These are phyloP conservation scores for Cutaneotrichosporon cavernicola DNA, from an alignment of 1,284 basidiomycete genomes.

Conservation along the genomic window DNA sequence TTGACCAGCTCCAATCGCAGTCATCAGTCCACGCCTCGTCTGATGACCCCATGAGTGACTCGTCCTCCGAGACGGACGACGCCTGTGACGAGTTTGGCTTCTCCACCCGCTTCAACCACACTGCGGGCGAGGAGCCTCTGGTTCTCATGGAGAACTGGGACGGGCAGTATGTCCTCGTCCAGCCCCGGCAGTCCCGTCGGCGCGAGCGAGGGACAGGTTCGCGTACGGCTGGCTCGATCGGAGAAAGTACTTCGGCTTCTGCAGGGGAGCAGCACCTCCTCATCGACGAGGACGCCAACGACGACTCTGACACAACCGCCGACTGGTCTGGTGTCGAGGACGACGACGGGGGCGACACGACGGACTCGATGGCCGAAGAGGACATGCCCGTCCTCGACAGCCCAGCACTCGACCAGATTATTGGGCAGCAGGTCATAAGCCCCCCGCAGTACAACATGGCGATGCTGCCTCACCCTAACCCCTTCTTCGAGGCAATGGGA, in stretches of 20 bases:
- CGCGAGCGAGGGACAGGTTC: constrained; percentile 27
- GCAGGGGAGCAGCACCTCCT: constrained; percentile 41
- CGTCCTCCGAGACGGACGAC: constrained; percentile 35
- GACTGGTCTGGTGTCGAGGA: constrained; percentile 43
- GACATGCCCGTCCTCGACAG: constrained; percentile 51
- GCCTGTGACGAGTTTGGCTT: constrained; percentile 51
- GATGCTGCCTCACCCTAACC: constrained; percentile 9
- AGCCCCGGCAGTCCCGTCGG: constrained; percentile 38
- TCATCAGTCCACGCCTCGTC: constrained; percentile 42
- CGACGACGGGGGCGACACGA: constrained; percentile 47
- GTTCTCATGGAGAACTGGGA: constrained; percentile 53
- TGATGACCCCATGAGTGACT: constrained; percentile 36
- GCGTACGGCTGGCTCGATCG: constrained; percentile 36
- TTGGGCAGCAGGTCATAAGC: constrained; percentile 33
- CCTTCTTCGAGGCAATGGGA: constrained; percentile 6
- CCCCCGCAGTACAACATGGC: constrained; percentile 6
- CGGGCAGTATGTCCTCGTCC: constrained; percentile 48
- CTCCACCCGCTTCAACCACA: constrained; percentile 31
- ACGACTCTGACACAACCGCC: constrained; percentile 26
- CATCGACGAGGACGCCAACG: constrained; percentile 47
- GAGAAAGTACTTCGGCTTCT: constrained; percentile 37
- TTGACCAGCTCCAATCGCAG: constrained; percentile 42
- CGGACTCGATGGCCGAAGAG: constrained; percentile 52
- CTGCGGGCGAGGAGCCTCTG: constrained; percentile 29
- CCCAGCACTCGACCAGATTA: constrained; percentile 44